Percentiles rank a stretch among this genome's conserved stretches.
Evolutionary conservation across 768 basidiomycete genomes (phyloP).

Genomic region (Leccinum olivaceopallidum): DNA sequence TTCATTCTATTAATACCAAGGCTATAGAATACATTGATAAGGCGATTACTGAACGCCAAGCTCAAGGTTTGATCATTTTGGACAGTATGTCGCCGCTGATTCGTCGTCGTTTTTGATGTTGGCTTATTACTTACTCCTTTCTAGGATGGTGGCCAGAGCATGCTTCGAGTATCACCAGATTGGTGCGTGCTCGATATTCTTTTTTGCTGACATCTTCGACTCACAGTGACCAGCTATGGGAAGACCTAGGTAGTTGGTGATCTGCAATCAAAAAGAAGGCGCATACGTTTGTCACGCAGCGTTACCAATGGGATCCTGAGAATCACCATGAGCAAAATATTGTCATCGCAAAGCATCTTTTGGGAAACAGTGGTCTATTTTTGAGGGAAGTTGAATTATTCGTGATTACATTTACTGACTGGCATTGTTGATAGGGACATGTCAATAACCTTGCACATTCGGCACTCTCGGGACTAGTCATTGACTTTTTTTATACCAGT

Average conservation of each 20-base stretch:
- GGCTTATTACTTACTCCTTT: too few species aligned
- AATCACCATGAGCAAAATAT: neutral
- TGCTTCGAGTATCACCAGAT: neutral
- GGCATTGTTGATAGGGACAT: neutral
- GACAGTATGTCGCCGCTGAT: neutral
- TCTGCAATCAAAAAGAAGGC: slow-evolving; percentile 5
- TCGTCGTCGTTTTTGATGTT: too few species aligned
- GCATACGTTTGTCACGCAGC: neutral
- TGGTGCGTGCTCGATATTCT: neutral
- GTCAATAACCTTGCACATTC: slow-evolving; percentile 9
- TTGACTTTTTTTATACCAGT: too few species aligned
- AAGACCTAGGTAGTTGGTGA: slow-evolving; percentile 2
- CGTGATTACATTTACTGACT: neutral
- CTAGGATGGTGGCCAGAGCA: slow-evolving; percentile 10
- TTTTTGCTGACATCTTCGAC: neutral
- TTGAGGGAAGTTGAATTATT: neutral
- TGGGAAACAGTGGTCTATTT: neutral
- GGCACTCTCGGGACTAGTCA: neutral
- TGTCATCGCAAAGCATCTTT: neutral
- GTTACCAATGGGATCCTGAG: neutral
- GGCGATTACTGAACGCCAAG: too few species aligned
- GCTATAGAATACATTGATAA: too few species aligned
- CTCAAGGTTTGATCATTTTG: neutral
- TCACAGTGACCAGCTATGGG: neutral
- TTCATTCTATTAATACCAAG: too few species aligned